These are phyloP conservation scores for Nicotiana tabacum DNA, from an alignment of 257 asterid genomes.

Conservation along the genomic window DNA sequence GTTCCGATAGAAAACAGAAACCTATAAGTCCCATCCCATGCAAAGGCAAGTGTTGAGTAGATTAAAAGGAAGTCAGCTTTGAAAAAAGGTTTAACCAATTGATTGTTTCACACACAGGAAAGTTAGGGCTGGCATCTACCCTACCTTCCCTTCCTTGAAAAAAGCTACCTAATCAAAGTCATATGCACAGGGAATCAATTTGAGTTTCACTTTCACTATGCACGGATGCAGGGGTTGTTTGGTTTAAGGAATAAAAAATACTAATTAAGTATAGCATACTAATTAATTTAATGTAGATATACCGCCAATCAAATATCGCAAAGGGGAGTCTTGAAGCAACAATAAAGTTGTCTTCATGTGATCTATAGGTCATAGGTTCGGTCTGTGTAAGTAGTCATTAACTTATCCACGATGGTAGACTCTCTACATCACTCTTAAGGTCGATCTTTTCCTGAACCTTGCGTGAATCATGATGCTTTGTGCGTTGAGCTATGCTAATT, in stretches of 20 bases:
- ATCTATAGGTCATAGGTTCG: too few relatives aligned
- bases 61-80: conserved; percentile 6
- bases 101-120: conserved; percentile 1
- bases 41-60: background rate
- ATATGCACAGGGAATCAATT: background rate
- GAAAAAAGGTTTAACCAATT: conserved; percentile 1
- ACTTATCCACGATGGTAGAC: too few relatives aligned
- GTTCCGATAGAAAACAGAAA: too few relatives aligned
- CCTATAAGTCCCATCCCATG: background rate
- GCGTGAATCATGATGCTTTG: too few relatives aligned
- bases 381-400: fast-evolving
- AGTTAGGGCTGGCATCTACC: conserved; percentile 7
- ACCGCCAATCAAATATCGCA: too few relatives aligned
- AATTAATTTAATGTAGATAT: too few relatives aligned
- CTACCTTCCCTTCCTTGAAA: conserved; percentile 1
- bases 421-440: too few relatives aligned
- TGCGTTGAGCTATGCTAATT: fast-evolving
- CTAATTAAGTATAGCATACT: too few relatives aligned
- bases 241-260: background rate
- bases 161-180: conserved; percentile 3
- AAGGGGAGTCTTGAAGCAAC: too few relatives aligned
- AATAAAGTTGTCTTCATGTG: too few relatives aligned
- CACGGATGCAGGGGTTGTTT: background rate
- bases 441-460: too few relatives aligned
- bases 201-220: conserved; percentile 12